Percentiles rank a stretch among this genome's conserved stretches.
Evolutionary conservation across 495 filamentous ascomycete genomes (phyloP).

Genomic region (Pseudomonodictys pantanalensis): DNA sequence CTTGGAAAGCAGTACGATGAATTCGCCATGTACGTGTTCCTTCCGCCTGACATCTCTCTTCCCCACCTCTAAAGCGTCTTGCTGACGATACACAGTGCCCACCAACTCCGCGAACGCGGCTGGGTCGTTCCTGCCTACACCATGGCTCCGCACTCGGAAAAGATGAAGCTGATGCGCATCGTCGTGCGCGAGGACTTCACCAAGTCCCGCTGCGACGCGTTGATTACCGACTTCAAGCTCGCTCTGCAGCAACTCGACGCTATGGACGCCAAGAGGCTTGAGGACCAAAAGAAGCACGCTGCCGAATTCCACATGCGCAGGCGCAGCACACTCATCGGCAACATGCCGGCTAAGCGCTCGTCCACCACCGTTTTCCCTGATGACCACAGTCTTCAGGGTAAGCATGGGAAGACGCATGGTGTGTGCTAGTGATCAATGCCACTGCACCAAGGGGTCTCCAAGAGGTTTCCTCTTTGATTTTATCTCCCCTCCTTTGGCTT

Average conservation of each 20-base stretch:
- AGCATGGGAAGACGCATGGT: slow-evolving; percentile 82
- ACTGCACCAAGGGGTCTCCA: too few species aligned
- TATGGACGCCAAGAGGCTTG: slow-evolving; percentile 68
- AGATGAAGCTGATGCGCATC: slow-evolving; percentile 80
- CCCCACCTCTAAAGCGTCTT: neutral
- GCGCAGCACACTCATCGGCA: slow-evolving; percentile 1
- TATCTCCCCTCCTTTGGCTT: too few species aligned
- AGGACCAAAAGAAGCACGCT: slow-evolving; percentile 54
- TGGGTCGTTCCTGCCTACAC: slow-evolving; percentile 95
- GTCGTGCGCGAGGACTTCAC: slow-evolving; percentile 89
- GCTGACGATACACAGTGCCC: slow-evolving; percentile 56
- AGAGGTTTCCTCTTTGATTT: too few species aligned
- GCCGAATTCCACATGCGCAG: neutral
- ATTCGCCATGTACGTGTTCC: slow-evolving; percentile 40
- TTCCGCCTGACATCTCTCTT: neutral
- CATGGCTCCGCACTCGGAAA: slow-evolving; percentile 79
- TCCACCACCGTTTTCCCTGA: slow-evolving; percentile 71
- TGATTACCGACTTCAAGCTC: slow-evolving; percentile 71
- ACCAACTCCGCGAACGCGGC: slow-evolving; percentile 75
- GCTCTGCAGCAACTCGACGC: slow-evolving; percentile 63
- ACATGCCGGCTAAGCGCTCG: slow-evolving; percentile 42
- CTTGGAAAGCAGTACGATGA: slow-evolving; percentile 72
- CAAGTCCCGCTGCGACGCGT: slow-evolving; percentile 66
- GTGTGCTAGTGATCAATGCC: slow-evolving; percentile 63
- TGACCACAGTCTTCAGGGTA: slow-evolving; percentile 81